Percentiles rank a stretch among this genome's conserved stretches.
Evolutionary conservation across 495 filamentous ascomycete species (phyloP).

Genomic region (Penicillium taxi): DNA sequence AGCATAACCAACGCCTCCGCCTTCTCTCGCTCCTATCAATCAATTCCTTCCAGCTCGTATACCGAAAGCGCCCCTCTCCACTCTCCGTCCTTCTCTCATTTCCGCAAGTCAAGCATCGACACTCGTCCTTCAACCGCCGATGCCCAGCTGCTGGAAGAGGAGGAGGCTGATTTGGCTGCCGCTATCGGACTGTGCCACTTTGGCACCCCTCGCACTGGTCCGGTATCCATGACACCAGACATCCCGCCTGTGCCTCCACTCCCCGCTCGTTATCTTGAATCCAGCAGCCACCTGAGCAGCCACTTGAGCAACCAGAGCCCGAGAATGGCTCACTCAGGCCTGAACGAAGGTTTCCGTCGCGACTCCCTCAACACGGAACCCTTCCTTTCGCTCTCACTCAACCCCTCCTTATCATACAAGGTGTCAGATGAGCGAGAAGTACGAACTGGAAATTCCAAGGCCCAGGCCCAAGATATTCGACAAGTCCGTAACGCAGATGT

Average conservation of each 20-base stretch:
- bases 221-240: conserved; percentile 62
- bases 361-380: conserved; percentile 29
- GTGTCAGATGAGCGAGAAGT: conserved; percentile 42
- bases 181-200: conserved; percentile 92
- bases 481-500: conserved; percentile 63
- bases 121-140: conserved; percentile 55
- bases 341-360: conserved; percentile 35
- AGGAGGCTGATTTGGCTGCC: conserved; percentile 70
- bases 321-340: conserved; percentile 20
- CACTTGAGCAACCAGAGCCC: conserved; percentile 20
- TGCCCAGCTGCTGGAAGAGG: conserved; percentile 47
- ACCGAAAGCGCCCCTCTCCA: conserved; percentile 37
- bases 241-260: conserved; percentile 82
- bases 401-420: conserved; percentile 43
- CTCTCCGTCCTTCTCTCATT: conserved; percentile 42
- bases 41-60: conserved; percentile 52
- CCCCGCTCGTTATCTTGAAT: conserved; percentile 48
- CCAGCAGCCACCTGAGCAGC: conserved; percentile 25
- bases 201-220: conserved; percentile 65
- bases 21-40: conserved; percentile 82
- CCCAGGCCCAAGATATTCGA: conserved; percentile 37
- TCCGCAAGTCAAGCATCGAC: conserved; percentile 51
- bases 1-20: conserved; percentile 54
- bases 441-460: conserved; percentile 23
- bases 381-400: conserved; percentile 35